Evolutionary conservation across 2,329 filamentous ascomycete genomes (phyloP).

Genomic region (Dryadomyces quercus-mongolicae): DNA sequence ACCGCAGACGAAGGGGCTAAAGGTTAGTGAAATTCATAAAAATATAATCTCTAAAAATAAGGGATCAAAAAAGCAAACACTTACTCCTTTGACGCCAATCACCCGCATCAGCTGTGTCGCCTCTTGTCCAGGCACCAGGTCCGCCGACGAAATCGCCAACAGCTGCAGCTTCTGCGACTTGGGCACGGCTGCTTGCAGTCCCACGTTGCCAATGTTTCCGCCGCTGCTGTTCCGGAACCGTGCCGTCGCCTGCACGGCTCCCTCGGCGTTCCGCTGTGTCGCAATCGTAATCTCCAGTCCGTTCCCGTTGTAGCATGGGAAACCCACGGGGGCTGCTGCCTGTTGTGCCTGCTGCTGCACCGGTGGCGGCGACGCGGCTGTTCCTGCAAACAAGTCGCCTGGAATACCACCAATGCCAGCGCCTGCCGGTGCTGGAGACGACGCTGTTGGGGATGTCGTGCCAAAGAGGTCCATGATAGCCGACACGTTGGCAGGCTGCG

Average conservation of each 20-base stretch:
- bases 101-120: constrained; percentile 88
- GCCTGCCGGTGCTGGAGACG: constrained; percentile 27
- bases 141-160: constrained; percentile 73
- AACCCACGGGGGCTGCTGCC: constrained; percentile 30
- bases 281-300: constrained; percentile 70
- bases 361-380: not conserved
- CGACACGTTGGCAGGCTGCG: constrained; percentile 34
- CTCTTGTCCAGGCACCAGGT: constrained; percentile 65
- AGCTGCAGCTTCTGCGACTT: constrained; percentile 93
- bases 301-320: constrained; percentile 78
- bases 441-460: constrained; percentile 20
- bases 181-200: constrained; percentile 86
- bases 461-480: constrained; percentile 89
- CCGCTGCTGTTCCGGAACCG: constrained; percentile 72
- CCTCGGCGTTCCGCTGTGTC: constrained; percentile 70
- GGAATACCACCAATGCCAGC: not conserved
- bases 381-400: not conserved
- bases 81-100: constrained; percentile 74
- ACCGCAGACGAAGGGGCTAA: constrained; percentile 70
- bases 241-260: constrained; percentile 68
- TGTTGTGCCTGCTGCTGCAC: not conserved
- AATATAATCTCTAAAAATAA: no score
- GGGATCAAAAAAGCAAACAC: constrained; percentile 25
- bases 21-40: not conserved
- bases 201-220: constrained; percentile 56